Base-by-base conservation (phyloP, 139 green algal genomes). In the Cymbomonas tetramitiformis region DNA sequence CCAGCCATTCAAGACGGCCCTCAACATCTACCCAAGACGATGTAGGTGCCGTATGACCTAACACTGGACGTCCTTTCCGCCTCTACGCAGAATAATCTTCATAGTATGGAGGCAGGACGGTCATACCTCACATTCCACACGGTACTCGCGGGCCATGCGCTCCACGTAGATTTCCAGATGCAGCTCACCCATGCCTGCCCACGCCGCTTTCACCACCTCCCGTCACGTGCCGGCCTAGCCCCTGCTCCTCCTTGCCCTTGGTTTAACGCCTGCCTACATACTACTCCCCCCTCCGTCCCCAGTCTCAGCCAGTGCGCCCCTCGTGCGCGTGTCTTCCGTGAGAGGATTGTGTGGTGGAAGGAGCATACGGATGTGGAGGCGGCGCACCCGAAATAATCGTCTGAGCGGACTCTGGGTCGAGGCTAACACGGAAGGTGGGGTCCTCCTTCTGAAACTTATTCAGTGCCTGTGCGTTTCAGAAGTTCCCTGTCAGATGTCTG, bases 101-200 rank as follows among this genome's bases (percentile, higher is more conserved):
- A 21, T 21, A 41, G 5, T 24, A 25, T 10, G 36, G 2, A 40
- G 15, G 19, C 1, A 31, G 1, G 7, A 19, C 15, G n/a, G n/a
- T n/a, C n/a, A n/a, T n/a, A n/a, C n/a, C 40, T 34, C 56, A 4
- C 55, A 38, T 3, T 64, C 38, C 29, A 87, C 82, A 62, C 94
- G 91, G 78, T 97, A 97, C 70, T 99, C 91, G n/a, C 91, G 61
- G 46, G 73, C 71, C 81, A 98, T 95, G 49, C 91, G 81, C 77
- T 97, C 91, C 1, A 95, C 70, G 65, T 97, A 97, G 51, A 96
- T 92, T 53, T 97, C 88, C 32, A 98, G 73, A 76, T 97, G 90
- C 63, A 97, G 75, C 79, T 96, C 91, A 1, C 90, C 91, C 88
- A 96, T 95, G 60, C 88, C 89, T n/a, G n/a, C n/a, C n/a, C n/a